phyloP scores from a whole-genome alignment of 2,329 filamentous ascomycete genomes.

The Aphanocladium album region DNA sequence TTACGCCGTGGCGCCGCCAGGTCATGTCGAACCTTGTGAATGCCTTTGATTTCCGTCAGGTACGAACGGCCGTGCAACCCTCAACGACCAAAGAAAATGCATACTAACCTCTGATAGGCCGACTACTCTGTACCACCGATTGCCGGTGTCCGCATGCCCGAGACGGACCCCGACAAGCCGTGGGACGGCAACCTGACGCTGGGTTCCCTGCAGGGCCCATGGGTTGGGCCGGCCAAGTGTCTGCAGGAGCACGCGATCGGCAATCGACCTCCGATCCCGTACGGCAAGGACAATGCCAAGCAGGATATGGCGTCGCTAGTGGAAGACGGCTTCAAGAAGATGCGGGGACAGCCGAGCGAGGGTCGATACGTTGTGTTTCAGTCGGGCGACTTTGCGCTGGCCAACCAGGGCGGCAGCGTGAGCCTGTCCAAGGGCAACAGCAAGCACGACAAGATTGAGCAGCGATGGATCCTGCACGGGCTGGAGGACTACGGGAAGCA shows the following conservation, averaged over 20 bases:
- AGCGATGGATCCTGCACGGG: slow-evolving; percentile 45
- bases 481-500: slow-evolving; percentile 17
- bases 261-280: slow-evolving; percentile 33
- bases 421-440: slow-evolving; percentile 7
- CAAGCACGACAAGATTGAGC: slow-evolving; percentile 34
- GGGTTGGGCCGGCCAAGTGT: slow-evolving; percentile 36
- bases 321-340: slow-evolving; percentile 48
- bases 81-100: too few species aligned
- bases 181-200: slow-evolving; percentile 27
- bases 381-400: slow-evolving; percentile 33
- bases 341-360: slow-evolving; percentile 46
- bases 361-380: slow-evolving; percentile 50
- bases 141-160: slow-evolving; percentile 31
- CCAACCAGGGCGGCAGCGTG: slow-evolving; percentile 23
- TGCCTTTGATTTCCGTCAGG: slow-evolving; percentile 36
- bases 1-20: slow-evolving; percentile 23
- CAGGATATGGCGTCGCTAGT: slow-evolving; percentile 30
- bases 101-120: too few species aligned
- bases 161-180: slow-evolving; percentile 27
- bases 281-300: slow-evolving; percentile 28
- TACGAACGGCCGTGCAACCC: too few species aligned
- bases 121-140: slow-evolving; percentile 41
- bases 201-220: slow-evolving; percentile 12
- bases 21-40: slow-evolving; percentile 25
- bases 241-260: slow-evolving; percentile 24